Evolutionary conservation across 768 basidiomycete species (phyloP).

Genomic region (Tephrocybe sp.): DNA sequence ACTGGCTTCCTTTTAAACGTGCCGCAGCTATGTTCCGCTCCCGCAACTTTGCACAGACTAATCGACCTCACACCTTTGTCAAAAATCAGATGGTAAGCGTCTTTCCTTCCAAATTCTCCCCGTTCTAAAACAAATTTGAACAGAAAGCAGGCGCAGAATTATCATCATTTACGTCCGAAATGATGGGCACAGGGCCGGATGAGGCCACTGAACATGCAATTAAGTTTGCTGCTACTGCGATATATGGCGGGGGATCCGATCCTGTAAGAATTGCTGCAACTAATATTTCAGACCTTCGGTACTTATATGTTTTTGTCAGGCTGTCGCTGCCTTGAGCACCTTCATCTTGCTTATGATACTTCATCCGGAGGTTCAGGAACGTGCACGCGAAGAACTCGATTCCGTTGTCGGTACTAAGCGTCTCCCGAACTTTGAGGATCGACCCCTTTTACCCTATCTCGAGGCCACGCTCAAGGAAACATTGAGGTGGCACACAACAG

Average conservation of each 20-base stretch:
- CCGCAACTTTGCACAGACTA: conserved; percentile 31
- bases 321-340: conserved; percentile 23
- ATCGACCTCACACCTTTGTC: conserved; percentile 37
- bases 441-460: conserved; percentile 26
- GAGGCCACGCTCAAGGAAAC: conserved; percentile 30
- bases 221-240: conserved; percentile 34
- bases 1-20: conserved; percentile 45
- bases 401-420: conserved; percentile 26
- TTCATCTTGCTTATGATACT: conserved; percentile 32
- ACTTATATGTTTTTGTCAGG: conserved; percentile 4
- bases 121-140: not conserved
- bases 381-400: conserved; percentile 33
- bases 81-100: conserved; percentile 25
- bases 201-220: conserved; percentile 37
- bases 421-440: conserved; percentile 30
- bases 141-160: conserved; percentile 35
- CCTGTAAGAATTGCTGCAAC: conserved; percentile 27
- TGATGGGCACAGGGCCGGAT: conserved; percentile 32
- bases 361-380: conserved; percentile 26
- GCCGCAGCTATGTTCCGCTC: conserved; percentile 32
- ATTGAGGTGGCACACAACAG: conserved; percentile 27
- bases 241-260: conserved; percentile 36
- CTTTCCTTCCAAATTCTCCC: conserved; percentile 20
- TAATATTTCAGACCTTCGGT: not conserved
- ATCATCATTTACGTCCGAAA: conserved; percentile 41